Evolutionary conservation across 129 eudicot genomes (phyloP).

Genomic region (Chrysanthemum makinoi): DNA sequence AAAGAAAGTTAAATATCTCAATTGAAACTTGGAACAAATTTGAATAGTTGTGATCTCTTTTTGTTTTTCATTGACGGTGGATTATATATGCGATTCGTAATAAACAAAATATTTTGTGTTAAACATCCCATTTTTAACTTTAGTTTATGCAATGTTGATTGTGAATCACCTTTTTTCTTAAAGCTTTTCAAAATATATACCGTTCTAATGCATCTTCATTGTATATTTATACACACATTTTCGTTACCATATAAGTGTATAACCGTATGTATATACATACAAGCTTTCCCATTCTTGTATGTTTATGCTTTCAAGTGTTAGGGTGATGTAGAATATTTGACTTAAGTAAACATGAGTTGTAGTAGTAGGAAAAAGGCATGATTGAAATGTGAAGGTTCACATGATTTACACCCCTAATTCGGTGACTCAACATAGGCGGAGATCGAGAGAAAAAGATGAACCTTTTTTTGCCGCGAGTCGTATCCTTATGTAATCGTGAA

Average conservation of each 20-base stretch:
- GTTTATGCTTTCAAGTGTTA: background rate
- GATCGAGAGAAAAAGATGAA: background rate
- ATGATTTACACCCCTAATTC: background rate
- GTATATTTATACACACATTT: no score
- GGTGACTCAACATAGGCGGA: background rate
- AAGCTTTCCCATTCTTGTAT: background rate
- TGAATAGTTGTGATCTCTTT: no score
- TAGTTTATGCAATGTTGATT: no score
- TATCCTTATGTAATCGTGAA: background rate
- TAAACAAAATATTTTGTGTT: no score
- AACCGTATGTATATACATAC: background rate
- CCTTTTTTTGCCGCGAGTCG: background rate
- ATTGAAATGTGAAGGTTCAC: background rate
- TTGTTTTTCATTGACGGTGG: no score
- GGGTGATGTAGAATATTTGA: background rate
- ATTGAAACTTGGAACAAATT: no score
- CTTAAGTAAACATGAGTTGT: slow-evolving; percentile 12
- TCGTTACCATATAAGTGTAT: background rate
- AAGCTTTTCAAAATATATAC: no score
- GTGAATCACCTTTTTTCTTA: no score
- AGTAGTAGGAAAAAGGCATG: background rate
- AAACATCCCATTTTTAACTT: no score
- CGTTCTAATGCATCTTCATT: no score
- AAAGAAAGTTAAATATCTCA: no score
- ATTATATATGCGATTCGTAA: no score